Evolutionary conservation across 2,329 filamentous ascomycete genomes (phyloP).

Genomic region (Phialemonium atrogriseum): DNA sequence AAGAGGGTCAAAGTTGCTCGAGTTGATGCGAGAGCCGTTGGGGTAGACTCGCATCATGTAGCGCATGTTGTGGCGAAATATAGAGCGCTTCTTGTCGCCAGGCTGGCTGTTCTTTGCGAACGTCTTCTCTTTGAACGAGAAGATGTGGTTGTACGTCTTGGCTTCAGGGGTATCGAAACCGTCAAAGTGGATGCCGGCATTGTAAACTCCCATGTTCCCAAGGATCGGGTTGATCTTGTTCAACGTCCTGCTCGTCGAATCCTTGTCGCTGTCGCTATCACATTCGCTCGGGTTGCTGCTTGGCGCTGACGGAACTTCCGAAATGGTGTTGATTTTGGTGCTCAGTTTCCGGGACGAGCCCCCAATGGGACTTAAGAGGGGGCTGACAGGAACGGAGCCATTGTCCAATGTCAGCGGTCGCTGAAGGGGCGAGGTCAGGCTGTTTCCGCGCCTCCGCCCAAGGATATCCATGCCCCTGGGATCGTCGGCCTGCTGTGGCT

Average conservation of each 20-base stretch:
- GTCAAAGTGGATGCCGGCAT: conserved; percentile 68
- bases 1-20: conserved; percentile 90
- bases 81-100: conserved; percentile 64
- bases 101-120: conserved; percentile 76
- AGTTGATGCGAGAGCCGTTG: conserved; percentile 69
- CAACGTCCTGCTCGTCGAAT: conserved; percentile 48
- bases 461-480: conserved; percentile 32
- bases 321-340: conserved; percentile 49
- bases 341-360: conserved; percentile 39
- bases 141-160: conserved; percentile 86
- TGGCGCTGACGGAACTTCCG: conserved; percentile 45
- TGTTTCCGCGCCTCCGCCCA: conserved; percentile 52
- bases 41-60: conserved; percentile 94
- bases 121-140: conserved; percentile 85
- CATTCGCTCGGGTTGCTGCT: conserved; percentile 70
- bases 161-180: conserved; percentile 73
- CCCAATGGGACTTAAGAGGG: conserved; percentile 42
- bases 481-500: conserved; percentile 50
- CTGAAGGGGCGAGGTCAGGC: conserved; percentile 69
- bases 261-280: conserved; percentile 57
- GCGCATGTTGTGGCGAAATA: conserved; percentile 85
- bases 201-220: conserved; percentile 76
- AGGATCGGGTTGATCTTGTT: conserved; percentile 84
- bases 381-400: conserved; percentile 44
- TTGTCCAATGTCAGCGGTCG: conserved; percentile 55